Evolutionary conservation across 2,329 filamentous ascomycete species (phyloP).

Genomic region (Catunica adiposa): DNA sequence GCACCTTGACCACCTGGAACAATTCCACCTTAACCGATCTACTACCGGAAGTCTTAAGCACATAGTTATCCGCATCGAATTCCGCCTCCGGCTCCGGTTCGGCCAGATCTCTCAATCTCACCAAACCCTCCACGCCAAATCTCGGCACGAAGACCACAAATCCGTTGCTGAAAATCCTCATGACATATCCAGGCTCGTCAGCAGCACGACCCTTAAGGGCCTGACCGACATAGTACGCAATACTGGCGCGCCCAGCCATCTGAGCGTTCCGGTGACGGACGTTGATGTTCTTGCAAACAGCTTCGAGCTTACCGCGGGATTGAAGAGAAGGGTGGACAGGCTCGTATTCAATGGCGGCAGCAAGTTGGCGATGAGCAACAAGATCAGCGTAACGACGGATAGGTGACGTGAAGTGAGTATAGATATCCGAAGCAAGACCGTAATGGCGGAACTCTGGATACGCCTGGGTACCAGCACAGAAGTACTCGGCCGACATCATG

Average conservation of each 20-base stretch:
- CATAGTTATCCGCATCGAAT: conserved; percentile 77
- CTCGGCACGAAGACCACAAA: conserved; percentile 91
- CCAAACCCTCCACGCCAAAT: conserved; percentile 88
- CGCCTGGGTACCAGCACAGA: conserved; percentile 81
- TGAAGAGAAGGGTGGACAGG: conserved; percentile 65
- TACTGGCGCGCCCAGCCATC: conserved; percentile 79
- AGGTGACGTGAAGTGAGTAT: conserved; percentile 95
- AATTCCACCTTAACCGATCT: conserved; percentile 52
- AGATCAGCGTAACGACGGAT: conserved; percentile 97
- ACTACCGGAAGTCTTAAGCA: conserved; percentile 44
- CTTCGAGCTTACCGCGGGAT: conserved; percentile 71
- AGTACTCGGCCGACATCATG: conserved; percentile 99
- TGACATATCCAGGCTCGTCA: conserved; percentile 85
- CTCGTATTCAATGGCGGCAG: conserved; percentile 88
- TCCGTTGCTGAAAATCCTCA: conserved; percentile 94
- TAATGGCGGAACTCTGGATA: conserved; percentile 95
- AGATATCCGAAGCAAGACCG: conserved; percentile 88
- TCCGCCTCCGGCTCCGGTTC: conserved; percentile 61
- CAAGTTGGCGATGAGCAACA: conserved; percentile 82
- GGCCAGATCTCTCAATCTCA: conserved; percentile 62
- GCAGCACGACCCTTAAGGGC: conserved; percentile 46
- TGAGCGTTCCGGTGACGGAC: conserved; percentile 93
- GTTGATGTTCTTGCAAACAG: conserved; percentile 97
- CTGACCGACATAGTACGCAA: conserved; percentile 97
- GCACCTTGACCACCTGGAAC: conserved; percentile 81